Percentiles rank a stretch among this genome's conserved stretches.
Evolutionary conservation across 2,329 filamentous ascomycete genomes (phyloP).

Genomic region (Pseudomassariella vexata): DNA sequence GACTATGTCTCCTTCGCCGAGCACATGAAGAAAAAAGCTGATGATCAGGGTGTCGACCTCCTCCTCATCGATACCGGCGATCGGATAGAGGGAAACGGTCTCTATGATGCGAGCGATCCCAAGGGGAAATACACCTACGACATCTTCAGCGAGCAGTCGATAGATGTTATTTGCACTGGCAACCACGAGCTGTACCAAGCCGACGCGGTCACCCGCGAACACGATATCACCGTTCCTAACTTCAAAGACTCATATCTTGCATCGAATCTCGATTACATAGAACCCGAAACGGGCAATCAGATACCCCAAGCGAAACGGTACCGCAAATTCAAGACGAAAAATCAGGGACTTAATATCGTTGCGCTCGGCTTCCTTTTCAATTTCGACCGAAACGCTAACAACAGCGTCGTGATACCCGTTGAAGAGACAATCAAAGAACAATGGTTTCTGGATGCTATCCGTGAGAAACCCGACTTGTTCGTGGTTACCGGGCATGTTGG

Average conservation of each 20-base stretch:
- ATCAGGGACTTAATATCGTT: constrained; percentile 75
- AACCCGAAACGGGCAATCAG: constrained; percentile 63
- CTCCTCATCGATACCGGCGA: constrained; percentile 96
- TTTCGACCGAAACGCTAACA: constrained; percentile 86
- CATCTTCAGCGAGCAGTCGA: constrained; percentile 74
- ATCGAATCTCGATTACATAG: constrained; percentile 86
- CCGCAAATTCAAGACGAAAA: constrained; percentile 86
- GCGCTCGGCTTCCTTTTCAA: constrained; percentile 95
- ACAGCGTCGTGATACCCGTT: constrained; percentile 77
- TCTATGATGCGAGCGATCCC: constrained; percentile 84
- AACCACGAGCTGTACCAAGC: constrained; percentile 93
- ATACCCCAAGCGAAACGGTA: constrained; percentile 76
- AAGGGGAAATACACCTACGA: constrained; percentile 87
- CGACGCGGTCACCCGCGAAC: constrained; percentile 73
- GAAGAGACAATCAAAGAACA: constrained; percentile 72
- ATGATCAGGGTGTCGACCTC: constrained; percentile 73
- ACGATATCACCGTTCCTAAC: constrained; percentile 72
- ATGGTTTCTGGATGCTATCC: constrained; percentile 85
- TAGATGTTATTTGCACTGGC: constrained; percentile 81
- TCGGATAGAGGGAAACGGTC: constrained; percentile 85
- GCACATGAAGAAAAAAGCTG: constrained; percentile 73
- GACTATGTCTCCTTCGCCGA: constrained; percentile 92
- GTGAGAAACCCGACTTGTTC: constrained; percentile 82
- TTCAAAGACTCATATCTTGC: constrained; percentile 78
- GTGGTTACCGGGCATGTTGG: constrained; percentile 82